Conservation (phyloP, 768 basidiomycete species). For the Gymnopilus dilepis region DNA sequence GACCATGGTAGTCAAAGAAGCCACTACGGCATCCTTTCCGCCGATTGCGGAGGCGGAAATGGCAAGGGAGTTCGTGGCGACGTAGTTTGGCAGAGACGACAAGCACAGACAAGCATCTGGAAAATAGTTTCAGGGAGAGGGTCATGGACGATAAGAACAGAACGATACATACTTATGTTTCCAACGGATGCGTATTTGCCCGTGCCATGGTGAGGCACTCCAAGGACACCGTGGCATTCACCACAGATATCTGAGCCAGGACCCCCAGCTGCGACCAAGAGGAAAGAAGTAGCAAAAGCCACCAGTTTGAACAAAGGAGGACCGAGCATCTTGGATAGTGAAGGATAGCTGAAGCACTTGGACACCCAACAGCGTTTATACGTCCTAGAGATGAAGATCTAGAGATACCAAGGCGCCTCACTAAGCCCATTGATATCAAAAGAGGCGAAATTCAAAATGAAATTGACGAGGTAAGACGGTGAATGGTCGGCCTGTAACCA, state of each 20-base stretch:
- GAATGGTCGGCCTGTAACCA: conserved; percentile 13
- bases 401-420: not conserved
- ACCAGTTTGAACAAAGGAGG: conserved; percentile 12
- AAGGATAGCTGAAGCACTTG: not conserved
- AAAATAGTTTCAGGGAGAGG: not conserved
- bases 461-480: not conserved
- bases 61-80: conserved; percentile 37
- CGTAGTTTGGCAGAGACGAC: conserved; percentile 40
- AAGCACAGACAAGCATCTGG: conserved; percentile 51
- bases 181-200: conserved; percentile 35
- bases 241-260: conserved; percentile 42
- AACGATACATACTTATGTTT: conserved; percentile 30
- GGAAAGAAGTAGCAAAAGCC: conserved; percentile 6
- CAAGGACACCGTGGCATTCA: conserved; percentile 37
- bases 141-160: not conserved
- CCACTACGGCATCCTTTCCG: conserved; percentile 35
- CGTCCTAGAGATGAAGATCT: not conserved
- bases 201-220: conserved; percentile 27
- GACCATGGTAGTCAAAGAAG: conserved; percentile 42
- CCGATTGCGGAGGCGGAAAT: conserved; percentile 32
- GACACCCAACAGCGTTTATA: not conserved
- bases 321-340: conserved; percentile 10
- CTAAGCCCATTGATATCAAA: conserved; percentile 3
- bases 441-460: conserved; percentile 4
- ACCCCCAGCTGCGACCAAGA: conserved; percentile 7